Conservation (phyloP, 1,284 basidiomycete species). For the Pyrrhoderma lamaoense region DNA sequence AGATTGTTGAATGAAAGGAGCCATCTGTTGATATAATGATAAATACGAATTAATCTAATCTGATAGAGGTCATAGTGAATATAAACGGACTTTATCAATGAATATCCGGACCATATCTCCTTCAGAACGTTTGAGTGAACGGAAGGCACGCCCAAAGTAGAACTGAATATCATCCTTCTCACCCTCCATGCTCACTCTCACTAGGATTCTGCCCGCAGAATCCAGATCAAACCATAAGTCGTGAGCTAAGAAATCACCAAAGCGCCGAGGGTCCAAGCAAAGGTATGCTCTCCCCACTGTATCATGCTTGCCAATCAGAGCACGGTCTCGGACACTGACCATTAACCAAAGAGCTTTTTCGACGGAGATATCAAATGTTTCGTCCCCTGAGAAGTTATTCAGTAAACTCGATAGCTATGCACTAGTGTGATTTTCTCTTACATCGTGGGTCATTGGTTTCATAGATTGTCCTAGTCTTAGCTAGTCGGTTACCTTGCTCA, state of each 20-base stretch:
- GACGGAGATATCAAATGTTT: constrained; percentile 92
- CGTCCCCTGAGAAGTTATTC: constrained; percentile 63
- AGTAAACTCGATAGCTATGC: background rate
- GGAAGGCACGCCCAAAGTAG: constrained; percentile 94
- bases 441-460: constrained; percentile 87
- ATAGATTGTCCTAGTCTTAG: constrained; percentile 95
- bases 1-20: constrained; percentile 87
- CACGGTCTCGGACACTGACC: constrained; percentile 89
- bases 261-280: constrained; percentile 84
- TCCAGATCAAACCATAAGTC: constrained; percentile 94
- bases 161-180: constrained; percentile 98
- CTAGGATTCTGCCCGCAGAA: constrained; percentile 75
- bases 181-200: constrained; percentile 96
- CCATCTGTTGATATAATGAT: constrained; percentile 56
- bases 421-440: constrained; percentile 32
- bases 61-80: background rate
- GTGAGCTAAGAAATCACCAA: constrained; percentile 84
- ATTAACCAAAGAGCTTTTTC: constrained; percentile 91
- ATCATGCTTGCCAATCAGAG: constrained; percentile 84
- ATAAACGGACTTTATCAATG: constrained; percentile 79
- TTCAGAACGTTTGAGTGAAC: constrained; percentile 90
- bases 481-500: constrained; percentile 82
- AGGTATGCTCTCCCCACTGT: constrained; percentile 89
- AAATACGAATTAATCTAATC: constrained; percentile 1
- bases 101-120: constrained; percentile 95